Evolutionary conservation across 228 moss, liverwort and hornwort species (phyloP).

Genomic region (Sphagnum fallax): DNA sequence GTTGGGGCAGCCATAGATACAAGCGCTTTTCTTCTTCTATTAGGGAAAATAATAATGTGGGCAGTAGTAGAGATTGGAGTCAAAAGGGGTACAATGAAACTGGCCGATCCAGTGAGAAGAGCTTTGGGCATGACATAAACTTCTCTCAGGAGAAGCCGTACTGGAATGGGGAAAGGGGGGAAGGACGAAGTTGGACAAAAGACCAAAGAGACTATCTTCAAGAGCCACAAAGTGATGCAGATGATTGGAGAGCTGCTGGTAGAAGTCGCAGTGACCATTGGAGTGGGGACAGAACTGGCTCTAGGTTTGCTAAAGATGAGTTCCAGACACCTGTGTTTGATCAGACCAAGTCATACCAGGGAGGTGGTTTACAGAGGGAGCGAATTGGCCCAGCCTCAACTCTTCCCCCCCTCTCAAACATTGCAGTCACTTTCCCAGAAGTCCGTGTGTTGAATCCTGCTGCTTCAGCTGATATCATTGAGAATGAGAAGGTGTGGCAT

Average conservation of each 20-base stretch:
- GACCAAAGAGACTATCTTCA: conserved; percentile 38
- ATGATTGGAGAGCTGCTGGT: conserved; percentile 50
- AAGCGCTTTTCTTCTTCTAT: conserved; percentile 18
- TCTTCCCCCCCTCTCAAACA: conserved; percentile 12
- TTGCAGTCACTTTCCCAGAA: conserved; percentile 16
- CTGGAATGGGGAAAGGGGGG: conserved; percentile 25
- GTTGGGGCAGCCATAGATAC: conserved; percentile 32
- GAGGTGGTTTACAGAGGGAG: conserved; percentile 8
- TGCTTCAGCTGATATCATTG: conserved; percentile 18
- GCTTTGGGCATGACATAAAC: conserved; percentile 13
- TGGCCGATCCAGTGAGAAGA: conserved; percentile 27
- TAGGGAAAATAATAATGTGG: conserved; percentile 19
- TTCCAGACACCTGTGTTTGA: conserved; percentile 52
- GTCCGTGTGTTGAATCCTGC: conserved; percentile 29
- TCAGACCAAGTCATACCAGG: conserved; percentile 14
- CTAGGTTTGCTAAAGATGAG: conserved; percentile 31
- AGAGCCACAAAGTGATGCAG: conserved; percentile 28
- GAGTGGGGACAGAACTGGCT: conserved; percentile 28
- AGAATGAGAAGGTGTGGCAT: conserved; percentile 82
- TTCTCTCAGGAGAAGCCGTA: conserved; percentile 25
- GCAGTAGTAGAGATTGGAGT: conserved; percentile 18
- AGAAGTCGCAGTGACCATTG: conserved; percentile 39
- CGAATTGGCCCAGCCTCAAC: conserved; percentile 6
- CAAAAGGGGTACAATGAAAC: conserved; percentile 19
- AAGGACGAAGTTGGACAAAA: conserved; percentile 44